Evolutionary conservation across 345 rosid species (phyloP), one percentile per base, ranked within the genome.

Genomic region (Camelina hispida): DNA sequence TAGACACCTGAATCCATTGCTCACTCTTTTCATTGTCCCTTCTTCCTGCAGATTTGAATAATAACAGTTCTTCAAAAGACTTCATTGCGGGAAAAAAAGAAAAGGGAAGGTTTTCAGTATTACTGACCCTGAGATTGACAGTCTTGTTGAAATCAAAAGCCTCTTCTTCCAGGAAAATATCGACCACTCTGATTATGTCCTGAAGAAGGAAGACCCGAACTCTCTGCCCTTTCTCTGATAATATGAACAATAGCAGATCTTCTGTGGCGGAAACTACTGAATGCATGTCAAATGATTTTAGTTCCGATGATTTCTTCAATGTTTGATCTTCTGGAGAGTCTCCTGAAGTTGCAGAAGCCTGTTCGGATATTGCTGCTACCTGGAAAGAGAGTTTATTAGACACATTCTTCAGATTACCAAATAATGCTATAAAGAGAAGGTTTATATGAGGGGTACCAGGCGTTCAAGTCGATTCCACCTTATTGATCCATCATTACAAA

Each of bases 391-490:
- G 35, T 15, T 40, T 20, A 13, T 42, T 22, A 12, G 7, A 37
- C 11, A 9, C 17, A 14, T 7, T 73, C 60, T 34, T 40, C 38
- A 37, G 69, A 38, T 17, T 37, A 70, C 43, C 15, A 4, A 30
- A 42, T n/a, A 15, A 60, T 51, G 18, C 4, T 65, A 9, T 58
- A 37, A 46, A 42, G 47, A 57, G 59, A 61, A 67, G 61, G 0
- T 62, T 51, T 68, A 4, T 42, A 52, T n/a, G 35, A 61, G 82
- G 82, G 22, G 25, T 79, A 94, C 97, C 90, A 95, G 85, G 59
- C 91, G 91, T 81, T 95, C 99, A 56, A 95, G 85, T 47, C 97
- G 86, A 75, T 87, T 90, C 99, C 99, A 95, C 78, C 99, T 84
- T 71, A 95, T 82, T 20, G 99, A 90, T 65, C 99, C 97, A 82